Evolutionary conservation across 805 yeast species (phyloP).

Genomic region (Saccharomycopsis capsularis): DNA sequence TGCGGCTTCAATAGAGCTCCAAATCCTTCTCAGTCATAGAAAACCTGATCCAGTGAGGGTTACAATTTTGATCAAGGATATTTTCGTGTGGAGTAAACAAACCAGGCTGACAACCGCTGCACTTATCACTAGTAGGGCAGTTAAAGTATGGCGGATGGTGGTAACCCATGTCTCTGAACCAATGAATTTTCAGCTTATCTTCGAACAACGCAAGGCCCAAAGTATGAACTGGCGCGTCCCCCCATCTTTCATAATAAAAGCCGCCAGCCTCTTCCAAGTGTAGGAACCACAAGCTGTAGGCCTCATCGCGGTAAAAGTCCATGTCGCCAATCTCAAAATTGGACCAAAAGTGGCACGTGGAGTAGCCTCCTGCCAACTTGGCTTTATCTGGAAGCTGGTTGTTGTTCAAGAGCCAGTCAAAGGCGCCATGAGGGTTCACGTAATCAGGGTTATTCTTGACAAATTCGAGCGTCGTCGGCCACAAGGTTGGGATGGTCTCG

Average conservation of each 20-base stretch:
- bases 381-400: slow-evolving; percentile 47
- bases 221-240: slow-evolving; percentile 87
- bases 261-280: slow-evolving; percentile 68
- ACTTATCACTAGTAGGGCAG: slow-evolving; percentile 58
- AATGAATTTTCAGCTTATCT: slow-evolving; percentile 62
- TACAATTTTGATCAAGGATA: slow-evolving; percentile 62
- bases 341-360: slow-evolving; percentile 82
- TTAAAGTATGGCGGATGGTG: slow-evolving; percentile 67
- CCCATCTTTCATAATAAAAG: slow-evolving; percentile 89
- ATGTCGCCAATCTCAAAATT: slow-evolving; percentile 81
- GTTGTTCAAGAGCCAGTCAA: slow-evolving; percentile 45
- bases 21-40: slow-evolving; percentile 31
- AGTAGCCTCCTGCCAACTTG: slow-evolving; percentile 38
- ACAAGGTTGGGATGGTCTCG: slow-evolving; percentile 45
- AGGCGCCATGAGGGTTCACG: slow-evolving; percentile 46
- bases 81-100: slow-evolving; percentile 45
- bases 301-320: slow-evolving; percentile 69
- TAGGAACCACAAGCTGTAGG: slow-evolving; percentile 59
- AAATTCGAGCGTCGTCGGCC: slow-evolving; percentile 56
- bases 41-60: slow-evolving; percentile 58
- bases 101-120: slow-evolving; percentile 48
- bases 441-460: slow-evolving; percentile 45
- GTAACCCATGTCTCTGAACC: slow-evolving; percentile 85
- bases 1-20: slow-evolving; percentile 17
- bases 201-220: slow-evolving; percentile 67